Evolutionary conservation across 1,284 basidiomycete species (phyloP).

Genomic region (Ustilago curta): DNA sequence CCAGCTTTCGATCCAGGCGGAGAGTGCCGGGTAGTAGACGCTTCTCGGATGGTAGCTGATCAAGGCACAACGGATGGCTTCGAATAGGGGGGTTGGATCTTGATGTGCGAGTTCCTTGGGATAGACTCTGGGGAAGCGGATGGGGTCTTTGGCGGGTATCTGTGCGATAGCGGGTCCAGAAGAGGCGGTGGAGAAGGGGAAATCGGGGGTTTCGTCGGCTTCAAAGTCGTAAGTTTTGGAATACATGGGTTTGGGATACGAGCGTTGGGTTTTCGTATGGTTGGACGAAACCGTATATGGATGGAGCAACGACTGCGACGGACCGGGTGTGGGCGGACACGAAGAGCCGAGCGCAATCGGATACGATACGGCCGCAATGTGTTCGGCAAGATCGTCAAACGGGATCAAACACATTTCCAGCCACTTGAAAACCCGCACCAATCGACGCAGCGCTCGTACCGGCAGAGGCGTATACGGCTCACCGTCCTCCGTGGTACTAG

Average conservation of each 20-base stretch:
- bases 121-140: slow-evolving; percentile 16
- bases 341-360: slow-evolving; percentile 26
- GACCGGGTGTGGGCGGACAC: slow-evolving; percentile 38
- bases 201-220: slow-evolving; percentile 14
- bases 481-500: not conserved
- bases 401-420: slow-evolving; percentile 31
- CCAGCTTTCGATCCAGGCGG: not conserved
- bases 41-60: slow-evolving; percentile 32
- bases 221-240: not conserved
- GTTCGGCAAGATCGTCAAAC: slow-evolving; percentile 41
- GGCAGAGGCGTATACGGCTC: slow-evolving; percentile 3
- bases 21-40: slow-evolving; percentile 21
- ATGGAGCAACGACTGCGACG: slow-evolving; percentile 25
- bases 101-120: slow-evolving; percentile 30
- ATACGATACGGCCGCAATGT: slow-evolving; percentile 38
- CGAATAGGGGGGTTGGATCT: slow-evolving; percentile 42
- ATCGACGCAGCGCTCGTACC: slow-evolving; percentile 12
- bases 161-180: slow-evolving; percentile 24
- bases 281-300: slow-evolving; percentile 38
- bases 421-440: slow-evolving; percentile 33
- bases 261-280: slow-evolving; percentile 11
- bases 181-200: slow-evolving; percentile 41
- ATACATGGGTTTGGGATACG: not conserved
- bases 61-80: slow-evolving; percentile 25
- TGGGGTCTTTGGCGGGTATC: slow-evolving; percentile 5